Evolutionary conservation across 176 grass and related monocot genomes (phyloP), one percentile per base, ranked within the genome.

Genomic region (Zea luxurians): DNA sequence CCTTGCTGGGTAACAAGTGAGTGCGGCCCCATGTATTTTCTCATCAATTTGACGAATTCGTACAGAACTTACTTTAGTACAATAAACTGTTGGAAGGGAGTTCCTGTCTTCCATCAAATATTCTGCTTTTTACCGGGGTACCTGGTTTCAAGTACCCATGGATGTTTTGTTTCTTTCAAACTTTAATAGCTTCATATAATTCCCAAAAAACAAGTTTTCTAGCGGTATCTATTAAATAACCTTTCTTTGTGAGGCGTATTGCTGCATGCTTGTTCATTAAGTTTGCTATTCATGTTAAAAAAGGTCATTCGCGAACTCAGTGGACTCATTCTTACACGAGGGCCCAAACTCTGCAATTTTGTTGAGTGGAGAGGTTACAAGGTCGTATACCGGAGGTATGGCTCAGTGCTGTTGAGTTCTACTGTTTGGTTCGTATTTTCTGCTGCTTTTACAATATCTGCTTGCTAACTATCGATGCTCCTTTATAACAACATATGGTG

Each of bases 321-420:
- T 68, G 96, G 92, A 74, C 78, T 90, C 43, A 95, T 99, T 91
- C 85, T 99, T 71, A 4, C 90, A 44, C 84, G 96, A 83, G 96
- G 88, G 3, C 91, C 96, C 4, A 99, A 99, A 62, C 90, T 99
- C 8, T 95, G 89, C 88, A 99, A 99, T 78, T 94, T 99, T 89
- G 96, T 99, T 0, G 96, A 99, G 68, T 99, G 92, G 92, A 95
- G 81, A 85, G 96, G 96, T 76, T 91, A 89, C 80, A 99, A 99
- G 66, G 96, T 95, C 78, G 88, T 95, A 11, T 99, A 99, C 80
- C 90, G 90, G 82, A 99, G 96, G 96, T 99, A 93, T 71, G 63
- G 46, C 36, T 64, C 27, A 27, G 34, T 54, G 17, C 18, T 57
- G 10, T 70, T 62, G 18, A 60, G 2, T 73, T 76, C 3, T 58